Evolutionary conservation across 164 flowering plant genomes (phyloP), one percentile per base, ranked within the genome.

Genomic region (Chimonanthus praecox): DNA sequence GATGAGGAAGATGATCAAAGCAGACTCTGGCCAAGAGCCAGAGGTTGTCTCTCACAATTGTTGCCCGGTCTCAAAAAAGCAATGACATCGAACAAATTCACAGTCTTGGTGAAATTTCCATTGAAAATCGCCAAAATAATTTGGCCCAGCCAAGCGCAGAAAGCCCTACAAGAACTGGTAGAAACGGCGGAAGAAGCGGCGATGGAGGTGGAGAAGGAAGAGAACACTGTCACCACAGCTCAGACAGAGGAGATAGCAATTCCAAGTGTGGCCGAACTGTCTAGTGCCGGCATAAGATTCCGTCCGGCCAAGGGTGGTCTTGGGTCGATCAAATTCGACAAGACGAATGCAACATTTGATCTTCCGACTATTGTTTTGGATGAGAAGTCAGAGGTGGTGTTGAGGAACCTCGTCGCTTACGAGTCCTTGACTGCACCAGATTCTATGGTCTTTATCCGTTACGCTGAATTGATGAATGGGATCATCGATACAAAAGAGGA

Each of bases 381-480:
- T 33, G 33, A 33, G 33, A 33, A 33, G 33, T 33, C 33, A 62
- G 78, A 75, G 21, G 65, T 64, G 4, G 21, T 64, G 2, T 13
- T 71, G 10, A 64, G 78, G 44, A 74, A 74, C 46, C 54, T 61
- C 64, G 20, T 73, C 3, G 69, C 70, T 21, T 73, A 73, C 45
- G 75, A 73, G 47, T 49, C 70, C 16, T 73, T 70, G 44, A 5
- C 8, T 4, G 66, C 58, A 46, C 47, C 66, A 9, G 45, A 64
- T 2, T 11, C 7, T 44, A 9, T 67, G 76, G 33, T 54, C 51
- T 4, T 73, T 2, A 67, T 51, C 0, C 50, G 71, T 2, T 73
- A 73, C 47, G 67, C 75, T 3, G 51, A 67, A 15, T 6, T 73
- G 16, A 73, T 73, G 75, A 65, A 73, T 50, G 70, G 70, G 49